Conservation (phyloP, 1,284 basidiomycete genomes). For the Heimioporus retisporus region DNA sequence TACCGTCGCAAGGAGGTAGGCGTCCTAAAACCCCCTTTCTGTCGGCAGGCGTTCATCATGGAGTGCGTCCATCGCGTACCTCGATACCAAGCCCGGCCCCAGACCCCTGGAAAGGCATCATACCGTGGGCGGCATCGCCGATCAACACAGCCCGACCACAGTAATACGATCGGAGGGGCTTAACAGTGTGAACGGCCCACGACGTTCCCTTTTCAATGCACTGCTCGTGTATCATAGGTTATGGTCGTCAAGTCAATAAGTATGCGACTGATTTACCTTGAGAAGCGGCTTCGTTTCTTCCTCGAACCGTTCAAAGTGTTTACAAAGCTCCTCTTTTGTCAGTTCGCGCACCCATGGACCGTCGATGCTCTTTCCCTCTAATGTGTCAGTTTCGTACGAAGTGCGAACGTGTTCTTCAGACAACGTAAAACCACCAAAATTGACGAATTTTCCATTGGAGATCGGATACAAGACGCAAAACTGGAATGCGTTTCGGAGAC, state of each 20-base stretch:
- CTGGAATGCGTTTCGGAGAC: constrained; percentile 23
- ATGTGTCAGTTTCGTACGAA: constrained; percentile 30
- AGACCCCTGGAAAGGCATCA: constrained; percentile 64
- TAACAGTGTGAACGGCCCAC: constrained; percentile 62
- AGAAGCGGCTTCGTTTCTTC: constrained; percentile 38
- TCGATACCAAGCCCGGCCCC: constrained; percentile 69
- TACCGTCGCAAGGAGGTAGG: constrained; percentile 52
- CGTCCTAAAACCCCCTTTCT: constrained; percentile 42
- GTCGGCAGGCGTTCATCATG: too few relatives aligned
- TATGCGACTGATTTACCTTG: constrained; percentile 25
- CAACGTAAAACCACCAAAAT: constrained; percentile 45
- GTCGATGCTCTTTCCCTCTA: constrained; percentile 29
- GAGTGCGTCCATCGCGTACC: constrained; percentile 40
- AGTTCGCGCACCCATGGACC: constrained; percentile 45
- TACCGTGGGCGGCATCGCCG: constrained; percentile 69
- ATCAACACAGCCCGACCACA: constrained; percentile 56
- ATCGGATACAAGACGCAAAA: constrained; percentile 41
- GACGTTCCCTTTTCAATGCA: constrained; percentile 49
- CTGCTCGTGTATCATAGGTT: constrained; percentile 30
- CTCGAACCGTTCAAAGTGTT: constrained; percentile 41
- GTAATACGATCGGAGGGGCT: constrained; percentile 51
- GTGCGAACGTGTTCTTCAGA: constrained; percentile 38
- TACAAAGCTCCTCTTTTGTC: constrained; percentile 35
- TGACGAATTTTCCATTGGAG: constrained; percentile 41
- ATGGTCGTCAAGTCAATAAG: too few relatives aligned